phyloP scores from a whole-genome alignment of 2,329 filamentous ascomycete genomes.

The Seiridium cupressi region DNA sequence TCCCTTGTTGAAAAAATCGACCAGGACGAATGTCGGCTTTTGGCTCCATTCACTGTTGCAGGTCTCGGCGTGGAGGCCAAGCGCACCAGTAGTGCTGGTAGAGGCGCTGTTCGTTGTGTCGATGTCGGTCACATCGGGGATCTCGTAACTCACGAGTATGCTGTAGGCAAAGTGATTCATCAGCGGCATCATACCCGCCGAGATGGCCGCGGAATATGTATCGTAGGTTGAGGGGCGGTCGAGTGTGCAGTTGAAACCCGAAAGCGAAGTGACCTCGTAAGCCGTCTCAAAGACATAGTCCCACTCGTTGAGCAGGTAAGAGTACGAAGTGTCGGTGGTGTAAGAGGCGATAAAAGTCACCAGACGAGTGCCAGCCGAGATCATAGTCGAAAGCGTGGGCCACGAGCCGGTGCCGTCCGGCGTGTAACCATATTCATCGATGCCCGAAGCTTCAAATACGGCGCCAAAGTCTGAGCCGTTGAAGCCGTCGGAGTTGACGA shows the following conservation, averaged over 20 bases:
- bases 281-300: slow-evolving; percentile 70
- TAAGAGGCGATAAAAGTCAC: slow-evolving; percentile 67
- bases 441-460: slow-evolving; percentile 55
- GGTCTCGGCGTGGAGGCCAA: slow-evolving; percentile 50
- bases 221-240: slow-evolving; percentile 59
- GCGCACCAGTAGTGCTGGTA: slow-evolving; percentile 48
- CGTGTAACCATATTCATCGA: slow-evolving; percentile 60
- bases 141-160: slow-evolving; percentile 50
- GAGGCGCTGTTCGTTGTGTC: slow-evolving; percentile 63
- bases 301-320: slow-evolving; percentile 65
- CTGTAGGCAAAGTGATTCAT: slow-evolving; percentile 80
- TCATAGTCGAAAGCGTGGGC: slow-evolving; percentile 72
- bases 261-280: slow-evolving; percentile 60
- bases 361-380: slow-evolving; percentile 61
- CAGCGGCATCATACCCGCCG: slow-evolving; percentile 62
- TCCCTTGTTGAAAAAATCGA: slow-evolving; percentile 77
- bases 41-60: slow-evolving; percentile 60
- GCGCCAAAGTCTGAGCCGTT: slow-evolving; percentile 52
- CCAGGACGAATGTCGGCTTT: slow-evolving; percentile 70
- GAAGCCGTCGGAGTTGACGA: slow-evolving; percentile 68
- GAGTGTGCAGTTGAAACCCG: slow-evolving; percentile 70
- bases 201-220: slow-evolving; percentile 50
- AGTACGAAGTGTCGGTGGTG: slow-evolving; percentile 36
- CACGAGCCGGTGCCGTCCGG: slow-evolving; percentile 52
- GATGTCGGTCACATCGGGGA: slow-evolving; percentile 61